Evolutionary conservation across 305 asterid species (phyloP).

Genomic region (Fraxinus velutina): DNA sequence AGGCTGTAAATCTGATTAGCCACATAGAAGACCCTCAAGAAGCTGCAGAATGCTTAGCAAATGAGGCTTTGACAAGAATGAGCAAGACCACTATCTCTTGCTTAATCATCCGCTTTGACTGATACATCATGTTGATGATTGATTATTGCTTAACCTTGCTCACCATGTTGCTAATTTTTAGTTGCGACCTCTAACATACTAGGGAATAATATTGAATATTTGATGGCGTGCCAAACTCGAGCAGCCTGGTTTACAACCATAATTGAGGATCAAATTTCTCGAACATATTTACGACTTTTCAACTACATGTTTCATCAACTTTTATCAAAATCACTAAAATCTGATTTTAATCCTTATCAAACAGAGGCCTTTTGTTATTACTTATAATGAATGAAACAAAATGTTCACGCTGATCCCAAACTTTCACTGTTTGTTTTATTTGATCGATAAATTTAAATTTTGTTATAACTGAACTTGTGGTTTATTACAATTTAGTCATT

Average conservation of each 20-base stretch:
- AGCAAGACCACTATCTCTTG: constrained; percentile 51
- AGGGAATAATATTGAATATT: not conserved
- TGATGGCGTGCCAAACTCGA: not conserved
- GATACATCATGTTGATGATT: not conserved
- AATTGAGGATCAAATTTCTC: not conserved
- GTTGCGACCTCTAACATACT: not conserved
- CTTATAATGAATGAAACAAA: not conserved
- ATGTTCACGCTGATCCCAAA: not conserved
- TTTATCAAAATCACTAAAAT: not conserved
- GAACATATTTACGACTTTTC: not conserved
- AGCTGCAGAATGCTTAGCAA: constrained; percentile 65
- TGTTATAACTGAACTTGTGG: not conserved
- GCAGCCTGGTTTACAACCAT: not conserved
- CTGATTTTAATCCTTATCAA: not conserved
- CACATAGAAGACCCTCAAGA: constrained; percentile 56
- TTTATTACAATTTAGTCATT: not conserved
- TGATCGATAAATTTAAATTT: not conserved
- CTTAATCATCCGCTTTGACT: constrained; percentile 53
- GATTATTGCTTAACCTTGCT: not conserved
- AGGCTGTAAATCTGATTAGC: constrained; percentile 61
- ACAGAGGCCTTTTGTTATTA: not conserved
- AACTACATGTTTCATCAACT: not conserved
- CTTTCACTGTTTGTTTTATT: not conserved
- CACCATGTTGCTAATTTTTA: not conserved
- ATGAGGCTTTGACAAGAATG: constrained; percentile 54